Conservation (phyloP, 495 filamentous ascomycete species). For the Penicilliopsis zonata region DNA sequence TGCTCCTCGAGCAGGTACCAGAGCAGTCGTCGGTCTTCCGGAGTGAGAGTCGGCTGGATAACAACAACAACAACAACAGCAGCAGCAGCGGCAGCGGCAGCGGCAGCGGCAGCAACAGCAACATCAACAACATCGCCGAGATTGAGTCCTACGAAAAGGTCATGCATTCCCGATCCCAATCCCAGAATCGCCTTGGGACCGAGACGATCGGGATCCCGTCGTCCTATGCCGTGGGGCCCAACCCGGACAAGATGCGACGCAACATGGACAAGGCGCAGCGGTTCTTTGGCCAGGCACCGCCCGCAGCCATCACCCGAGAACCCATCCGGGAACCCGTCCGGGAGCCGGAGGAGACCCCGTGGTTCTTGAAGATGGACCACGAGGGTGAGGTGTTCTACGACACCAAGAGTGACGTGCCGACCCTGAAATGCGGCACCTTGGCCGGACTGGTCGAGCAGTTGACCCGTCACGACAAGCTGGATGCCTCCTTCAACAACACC, state of each 20-base stretch:
- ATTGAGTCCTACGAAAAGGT: constrained; percentile 16
- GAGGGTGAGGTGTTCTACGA: constrained; percentile 89
- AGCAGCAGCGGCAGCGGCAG: no score
- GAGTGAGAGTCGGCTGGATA: constrained; percentile 26
- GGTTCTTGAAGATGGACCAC: constrained; percentile 77
- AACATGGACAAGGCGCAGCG: constrained; percentile 73
- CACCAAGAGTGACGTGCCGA: constrained; percentile 55
- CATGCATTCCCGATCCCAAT: constrained; percentile 20
- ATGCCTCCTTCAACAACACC: constrained; percentile 93
- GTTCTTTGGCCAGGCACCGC: constrained; percentile 81
- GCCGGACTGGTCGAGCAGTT: constrained; percentile 89
- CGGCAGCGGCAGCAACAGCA: no score
- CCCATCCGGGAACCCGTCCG: constrained; percentile 33
- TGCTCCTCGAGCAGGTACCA: constrained; percentile 71
- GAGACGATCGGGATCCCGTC: constrained; percentile 48
- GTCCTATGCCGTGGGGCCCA: constrained; percentile 47
- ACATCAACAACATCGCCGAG: no score
- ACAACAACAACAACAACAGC: no score
- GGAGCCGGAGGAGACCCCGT: constrained; percentile 62
- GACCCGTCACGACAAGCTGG: constrained; percentile 88
- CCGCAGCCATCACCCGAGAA: constrained; percentile 32
- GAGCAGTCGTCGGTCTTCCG: constrained; percentile 18
- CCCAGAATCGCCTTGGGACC: constrained; percentile 17
- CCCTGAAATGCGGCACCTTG: constrained; percentile 79
- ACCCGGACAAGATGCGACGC: constrained; percentile 48